A percentile compares a stretch with the other conserved stretches of the same genome.
Evolutionary conservation across 78 protist species (phyloP).

Genomic region (Protostelium mycophagum): DNA sequence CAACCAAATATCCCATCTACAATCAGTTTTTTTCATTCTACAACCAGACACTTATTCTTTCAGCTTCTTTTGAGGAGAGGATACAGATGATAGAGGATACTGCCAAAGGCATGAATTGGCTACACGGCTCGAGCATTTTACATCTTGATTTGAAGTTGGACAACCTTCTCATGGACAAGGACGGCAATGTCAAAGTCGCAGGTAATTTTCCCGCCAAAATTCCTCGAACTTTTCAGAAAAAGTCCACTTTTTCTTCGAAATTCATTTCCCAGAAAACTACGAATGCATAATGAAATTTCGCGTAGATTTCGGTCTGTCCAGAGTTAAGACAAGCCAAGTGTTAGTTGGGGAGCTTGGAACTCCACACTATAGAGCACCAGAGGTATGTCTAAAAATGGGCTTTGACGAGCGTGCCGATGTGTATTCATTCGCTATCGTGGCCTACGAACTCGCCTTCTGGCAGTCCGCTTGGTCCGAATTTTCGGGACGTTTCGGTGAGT

Average conservation of each 20-base stretch:
- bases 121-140: slow-evolving; percentile 64
- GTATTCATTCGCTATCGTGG: background rate
- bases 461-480: background rate
- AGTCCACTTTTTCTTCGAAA: too few species aligned
- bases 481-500: background rate
- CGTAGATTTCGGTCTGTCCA: background rate
- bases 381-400: background rate
- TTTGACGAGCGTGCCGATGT: background rate
- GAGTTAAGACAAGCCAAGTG: background rate
- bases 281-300: background rate
- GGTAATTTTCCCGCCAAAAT: too few species aligned
- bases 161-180: background rate
- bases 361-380: background rate
- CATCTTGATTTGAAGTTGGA: slow-evolving; percentile 54
- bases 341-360: background rate
- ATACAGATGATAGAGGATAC: slow-evolving; percentile 65
- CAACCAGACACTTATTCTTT: background rate
- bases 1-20: too few species aligned
- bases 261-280: too few species aligned
- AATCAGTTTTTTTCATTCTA: too few species aligned
- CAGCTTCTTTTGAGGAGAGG: background rate
- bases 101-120: slow-evolving; percentile 75
- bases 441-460: background rate
- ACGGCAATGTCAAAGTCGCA: background rate
- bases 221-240: too few species aligned